Evolutionary conservation across 2,329 filamentous ascomycete species (phyloP), one percentile per base, ranked within the genome.

Genomic region (Ceratocystis huliohia): DNA sequence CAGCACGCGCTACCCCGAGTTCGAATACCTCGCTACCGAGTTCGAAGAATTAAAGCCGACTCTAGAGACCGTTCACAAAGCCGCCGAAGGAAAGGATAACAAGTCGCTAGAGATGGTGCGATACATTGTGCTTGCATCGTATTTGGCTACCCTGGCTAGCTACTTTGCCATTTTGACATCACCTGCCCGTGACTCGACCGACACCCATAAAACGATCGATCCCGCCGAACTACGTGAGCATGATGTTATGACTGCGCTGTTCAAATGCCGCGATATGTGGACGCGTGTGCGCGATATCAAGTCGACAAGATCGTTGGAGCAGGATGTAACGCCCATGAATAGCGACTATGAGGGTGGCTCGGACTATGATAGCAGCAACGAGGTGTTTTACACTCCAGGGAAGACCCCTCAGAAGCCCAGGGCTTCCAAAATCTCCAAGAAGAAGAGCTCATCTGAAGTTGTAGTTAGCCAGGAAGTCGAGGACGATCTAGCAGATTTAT

Each of bases 101-200:
- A 80, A 77, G 66, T 83, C 84, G 1, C 74, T 87, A n/a, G 78
- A 83, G 25, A 79, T 86, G 7, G 80, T 90, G 67, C 94, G 93
- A 74, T 87, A 88, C 73, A 86, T 90, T 74, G 85, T 92, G 10
- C 79, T 96, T 48, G 87, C 89, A 4, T 89, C 91, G 68, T 97
- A 99, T 73, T 80, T 97, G 28, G 91, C 89, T 56, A 83, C 90
- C 1, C 80, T 99, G 70, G 87, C 89, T 62, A 92, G 96, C 84
- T 99, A 99, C 75, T 96, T 99, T 74, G 89, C 92, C 46, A 83
- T 97, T 45, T 78, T 99, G n/a, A 90, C 91, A 10, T 96, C 91
- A 0, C 87, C 90, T 0, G 82, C 86, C 1, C 81, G 86, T 63
- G 84, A 86, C 67, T 77, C 78, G 0, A 76, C 79, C 45, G 80